Base-by-base conservation (phyloP, 208 protist genomes). In the Porcisia deanei region DNA sequence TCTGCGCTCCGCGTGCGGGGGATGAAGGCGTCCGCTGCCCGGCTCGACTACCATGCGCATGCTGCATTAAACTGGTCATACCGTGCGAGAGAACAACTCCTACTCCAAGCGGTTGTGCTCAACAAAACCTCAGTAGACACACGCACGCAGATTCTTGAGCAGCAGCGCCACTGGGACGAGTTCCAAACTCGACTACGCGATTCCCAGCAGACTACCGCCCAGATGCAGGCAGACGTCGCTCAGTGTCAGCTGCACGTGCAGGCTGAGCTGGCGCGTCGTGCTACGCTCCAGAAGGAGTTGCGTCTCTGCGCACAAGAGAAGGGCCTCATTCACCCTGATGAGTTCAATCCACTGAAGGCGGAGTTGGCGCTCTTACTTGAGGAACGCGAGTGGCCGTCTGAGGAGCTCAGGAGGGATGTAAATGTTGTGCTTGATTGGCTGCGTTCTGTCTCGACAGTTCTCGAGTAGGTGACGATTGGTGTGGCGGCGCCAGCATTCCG, bases 31-130 rank as follows among this genome's bases (percentile, higher is more conserved):
- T 30, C 67, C 54, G 77, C 82, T 4, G 84, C 93, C 16, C 88
- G 92, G 10, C 82, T 79, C 1, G 92, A 91, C 80, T 96, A 94
- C 71, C 92, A 96, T 77, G 86, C 87, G 0, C 85, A 85, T 7
- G 58, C 70, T 12, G 85, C 85, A 12, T 47, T 88, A 18, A 75
- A 43, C 55, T 92, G 88, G 90, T 82, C 72, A 41, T 63, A 81
- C 60, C 83, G 90, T 3, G 79, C 83, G 10, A 81, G 83, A 2
- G 84, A 93, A 64, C 89, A 92, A 58, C 83, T 96, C 63, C 84
- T 94, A 37, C 67, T 94, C 18, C 80, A 90, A 63, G 79, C 85
- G 34, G 83, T 84, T 1, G 71, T 77, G 37, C 83, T 92, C 47
- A 94, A 94, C 78, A 76, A 79, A 18, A 57, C 84, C 66, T 88